Percentiles rank a stretch among this genome's conserved stretches.
Conservation (phyloP, 345 rosid species). For the Schrenkiella parvula region DNA sequence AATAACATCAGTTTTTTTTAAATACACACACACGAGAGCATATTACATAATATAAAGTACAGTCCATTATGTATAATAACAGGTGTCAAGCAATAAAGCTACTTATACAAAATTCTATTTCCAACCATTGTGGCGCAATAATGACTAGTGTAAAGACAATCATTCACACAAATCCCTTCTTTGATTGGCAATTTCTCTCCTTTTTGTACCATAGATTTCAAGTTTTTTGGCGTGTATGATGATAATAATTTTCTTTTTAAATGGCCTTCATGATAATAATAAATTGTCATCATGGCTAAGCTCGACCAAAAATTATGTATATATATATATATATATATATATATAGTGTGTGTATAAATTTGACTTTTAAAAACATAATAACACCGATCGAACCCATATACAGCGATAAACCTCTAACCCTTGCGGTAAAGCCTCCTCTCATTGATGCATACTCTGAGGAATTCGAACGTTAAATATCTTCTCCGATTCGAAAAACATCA, state of each 20-base stretch:
- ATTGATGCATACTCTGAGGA: no score
- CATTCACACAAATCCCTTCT: constrained; percentile 42
- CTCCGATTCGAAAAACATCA: no score
- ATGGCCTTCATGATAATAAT: no score
- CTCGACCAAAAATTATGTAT: neutral
- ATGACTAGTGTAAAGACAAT: constrained; percentile 41
- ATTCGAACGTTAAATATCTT: no score
- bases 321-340: no score
- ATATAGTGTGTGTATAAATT: no score
- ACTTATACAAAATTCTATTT: constrained; percentile 31
- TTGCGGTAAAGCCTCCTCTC: no score
- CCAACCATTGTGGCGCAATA: constrained; percentile 28
- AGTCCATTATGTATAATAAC: constrained; percentile 29
- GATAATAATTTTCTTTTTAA: no score
- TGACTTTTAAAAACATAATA: neutral
- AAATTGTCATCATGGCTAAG: neutral
- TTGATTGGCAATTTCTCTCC: constrained; percentile 42
- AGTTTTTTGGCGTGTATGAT: neutral
- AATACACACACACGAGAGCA: constrained; percentile 19
- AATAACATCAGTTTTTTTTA: neutral
- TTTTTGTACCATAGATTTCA: neutral
- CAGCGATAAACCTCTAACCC: no score
- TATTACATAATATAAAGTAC: neutral
- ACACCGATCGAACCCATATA: neutral
- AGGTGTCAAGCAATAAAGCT: constrained; percentile 56